These are phyloP conservation scores for Podosphaera leucotricha DNA, from an alignment of 2,329 filamentous ascomycete genomes.

Conservation along the genomic window DNA sequence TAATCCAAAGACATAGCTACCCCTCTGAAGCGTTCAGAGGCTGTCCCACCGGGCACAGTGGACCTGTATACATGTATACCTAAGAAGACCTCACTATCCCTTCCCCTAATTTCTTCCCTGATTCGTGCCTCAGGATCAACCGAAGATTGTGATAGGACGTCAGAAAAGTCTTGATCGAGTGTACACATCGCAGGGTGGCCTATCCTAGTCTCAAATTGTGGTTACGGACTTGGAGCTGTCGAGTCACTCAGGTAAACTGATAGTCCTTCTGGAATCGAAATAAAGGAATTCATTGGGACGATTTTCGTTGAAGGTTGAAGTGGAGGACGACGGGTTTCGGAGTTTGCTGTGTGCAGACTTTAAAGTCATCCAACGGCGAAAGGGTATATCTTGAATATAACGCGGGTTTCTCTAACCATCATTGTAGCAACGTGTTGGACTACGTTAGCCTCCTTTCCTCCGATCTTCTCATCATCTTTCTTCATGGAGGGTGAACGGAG, in stretches of 20 bases:
- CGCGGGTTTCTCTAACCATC: too few species aligned
- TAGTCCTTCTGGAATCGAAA: background rate
- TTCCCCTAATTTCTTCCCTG: background rate
- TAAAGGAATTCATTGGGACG: background rate
- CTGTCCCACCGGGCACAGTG: background rate
- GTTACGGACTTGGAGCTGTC: background rate
- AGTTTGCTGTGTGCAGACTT: constrained; percentile 6
- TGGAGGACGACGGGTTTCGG: constrained; percentile 5
- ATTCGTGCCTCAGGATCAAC: background rate
- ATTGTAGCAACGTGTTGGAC: too few species aligned
- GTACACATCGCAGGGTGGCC: background rate
- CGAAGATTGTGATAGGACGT: background rate
- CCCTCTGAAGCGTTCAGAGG: background rate
- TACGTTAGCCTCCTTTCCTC: too few species aligned
- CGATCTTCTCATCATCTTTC: too few species aligned
- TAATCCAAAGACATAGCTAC: background rate
- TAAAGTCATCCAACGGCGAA: too few species aligned
- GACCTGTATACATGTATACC: background rate
- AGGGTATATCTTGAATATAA: too few species aligned
- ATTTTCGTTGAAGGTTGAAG: background rate
- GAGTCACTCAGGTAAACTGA: background rate
- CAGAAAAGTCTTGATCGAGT: background rate
- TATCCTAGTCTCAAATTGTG: background rate
- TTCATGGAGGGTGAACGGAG: too few species aligned
- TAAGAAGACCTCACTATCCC: background rate